Base-by-base conservation (phyloP, 2,329 filamentous ascomycete genomes). In the Nectriaceae sp. region DNA sequence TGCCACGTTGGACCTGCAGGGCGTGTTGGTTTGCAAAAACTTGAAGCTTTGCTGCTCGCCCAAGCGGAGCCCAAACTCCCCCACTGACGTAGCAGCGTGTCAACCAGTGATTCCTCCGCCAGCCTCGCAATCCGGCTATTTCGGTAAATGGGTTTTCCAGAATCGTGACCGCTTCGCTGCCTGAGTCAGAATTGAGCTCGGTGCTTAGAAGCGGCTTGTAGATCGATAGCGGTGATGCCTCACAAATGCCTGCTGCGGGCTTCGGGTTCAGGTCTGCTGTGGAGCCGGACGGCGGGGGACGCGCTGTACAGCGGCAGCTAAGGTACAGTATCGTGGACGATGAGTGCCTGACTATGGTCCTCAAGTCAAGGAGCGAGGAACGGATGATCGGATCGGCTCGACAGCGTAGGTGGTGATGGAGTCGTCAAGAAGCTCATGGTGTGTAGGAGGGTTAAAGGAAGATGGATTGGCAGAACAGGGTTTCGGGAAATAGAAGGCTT, bases 1-100 rank as follows among this genome's bases (percentile, higher is more conserved):
- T 56, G 59, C 60, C 60, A 62, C 57, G 60, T 62, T 47, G 55
- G 16, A 42, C 22, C 21, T 38, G 49, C 49, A 38, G 41, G 26
- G 26, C 33, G 8, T 15, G 13, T 21, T 10, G n/a, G 8, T n/a
- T 36, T 36, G 33, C 11, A 36, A n/a, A 36, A 8, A 18, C 33
- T n/a, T n/a, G n/a, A 21, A 10, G 37, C 21, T 18, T 37, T 33
- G 47, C 41, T 21, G 50, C 40, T 21, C 42, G 33, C 44, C 31
- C 36, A 44, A 43, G 13, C 33, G 40, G 21, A 35, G 43, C 40
- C 39, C 39, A 29, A 43, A 42, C 21, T 16, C n/a, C 20, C 29
- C 59, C 53, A 49, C 59, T 46, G 47, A 57, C 49, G 47, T 36
- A 37, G 48, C 38, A 40, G 37, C 48, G 38, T 46, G 29, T 48